Conservation (phyloP, 345 rosid genomes). For the Populus nigra region DNA sequence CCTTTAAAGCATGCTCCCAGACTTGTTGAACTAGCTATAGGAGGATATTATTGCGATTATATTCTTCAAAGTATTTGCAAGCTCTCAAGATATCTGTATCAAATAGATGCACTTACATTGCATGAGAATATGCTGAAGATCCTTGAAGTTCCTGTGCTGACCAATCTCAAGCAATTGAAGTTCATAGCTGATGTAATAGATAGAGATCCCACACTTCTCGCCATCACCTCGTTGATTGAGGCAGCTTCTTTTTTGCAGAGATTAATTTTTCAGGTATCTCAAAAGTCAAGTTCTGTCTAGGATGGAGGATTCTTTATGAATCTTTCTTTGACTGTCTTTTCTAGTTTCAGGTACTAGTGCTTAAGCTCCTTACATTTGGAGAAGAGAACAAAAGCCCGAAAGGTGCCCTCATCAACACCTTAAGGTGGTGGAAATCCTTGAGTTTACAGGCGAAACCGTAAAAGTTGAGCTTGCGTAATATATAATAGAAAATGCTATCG, state of each 20-base stretch:
- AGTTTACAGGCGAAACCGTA: neutral
- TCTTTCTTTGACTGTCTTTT: neutral
- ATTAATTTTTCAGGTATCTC: conserved; percentile 2
- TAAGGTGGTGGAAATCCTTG: neutral
- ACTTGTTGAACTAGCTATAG: neutral
- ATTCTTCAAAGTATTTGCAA: neutral
- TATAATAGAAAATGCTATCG: neutral
- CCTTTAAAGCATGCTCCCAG: neutral
- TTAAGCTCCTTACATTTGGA: neutral
- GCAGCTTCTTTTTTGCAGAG: conserved; percentile 1
- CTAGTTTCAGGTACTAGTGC: neutral
- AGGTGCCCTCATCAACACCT: neutral
- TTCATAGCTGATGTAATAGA: neutral
- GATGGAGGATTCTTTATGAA: neutral
- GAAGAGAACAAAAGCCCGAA: no score
- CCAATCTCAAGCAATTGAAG: neutral
- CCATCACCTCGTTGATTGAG: neutral
- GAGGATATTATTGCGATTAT: neutral
- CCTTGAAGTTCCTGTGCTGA: neutral
- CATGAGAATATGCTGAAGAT: neutral
- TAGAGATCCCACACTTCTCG: neutral
- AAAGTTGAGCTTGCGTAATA: neutral
- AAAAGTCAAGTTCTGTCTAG: neutral
- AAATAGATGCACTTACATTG: neutral
- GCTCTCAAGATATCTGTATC: neutral